Evolutionary conservation across 2,329 filamentous ascomycete species (phyloP).

Genomic region (Penicillium sp.): DNA sequence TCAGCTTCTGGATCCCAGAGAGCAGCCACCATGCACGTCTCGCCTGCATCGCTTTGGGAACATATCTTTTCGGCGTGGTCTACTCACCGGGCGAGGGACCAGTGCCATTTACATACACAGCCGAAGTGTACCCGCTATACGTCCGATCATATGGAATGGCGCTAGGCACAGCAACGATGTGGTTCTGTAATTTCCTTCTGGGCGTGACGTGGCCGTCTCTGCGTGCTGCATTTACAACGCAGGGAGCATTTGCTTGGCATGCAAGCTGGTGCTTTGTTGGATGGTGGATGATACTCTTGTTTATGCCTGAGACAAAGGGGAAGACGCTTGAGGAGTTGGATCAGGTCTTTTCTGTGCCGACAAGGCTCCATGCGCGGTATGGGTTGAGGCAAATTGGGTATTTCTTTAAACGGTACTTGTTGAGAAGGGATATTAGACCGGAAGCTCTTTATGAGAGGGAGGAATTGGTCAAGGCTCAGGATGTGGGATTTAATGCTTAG

Average conservation of each 20-base stretch:
- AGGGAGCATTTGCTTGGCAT: slow-evolving; percentile 55
- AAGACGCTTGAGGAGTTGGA: slow-evolving; percentile 49
- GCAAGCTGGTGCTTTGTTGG: slow-evolving; percentile 42
- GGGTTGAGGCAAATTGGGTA: slow-evolving; percentile 38
- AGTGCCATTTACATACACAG: slow-evolving; percentile 65
- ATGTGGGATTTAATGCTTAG: slow-evolving; percentile 25
- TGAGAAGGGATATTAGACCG: slow-evolving; percentile 39
- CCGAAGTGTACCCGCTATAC: slow-evolving; percentile 64
- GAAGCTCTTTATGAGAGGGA: slow-evolving; percentile 37
- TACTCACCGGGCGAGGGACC: slow-evolving; percentile 60
- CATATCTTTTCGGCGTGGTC: slow-evolving; percentile 44
- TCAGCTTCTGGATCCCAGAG: slow-evolving; percentile 51
- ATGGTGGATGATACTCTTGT: slow-evolving; percentile 45
- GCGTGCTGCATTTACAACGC: slow-evolving; percentile 45
- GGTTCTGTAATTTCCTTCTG: slow-evolving; percentile 57
- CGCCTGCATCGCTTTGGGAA: slow-evolving; percentile 42
- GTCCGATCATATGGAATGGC: slow-evolving; percentile 62
- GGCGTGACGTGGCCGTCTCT: slow-evolving; percentile 53
- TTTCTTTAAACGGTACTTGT: slow-evolving; percentile 34
- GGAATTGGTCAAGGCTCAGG: slow-evolving; percentile 17
- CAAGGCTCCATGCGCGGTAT: slow-evolving; percentile 41
- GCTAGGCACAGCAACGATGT: slow-evolving; percentile 60
- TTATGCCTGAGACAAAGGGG: slow-evolving; percentile 42
- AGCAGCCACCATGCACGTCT: slow-evolving; percentile 34
- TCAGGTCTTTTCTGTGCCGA: slow-evolving; percentile 55